Evolutionary conservation across 768 basidiomycete genomes (phyloP), one percentile per base, ranked within the genome.

Genomic region (Russula lepida): DNA sequence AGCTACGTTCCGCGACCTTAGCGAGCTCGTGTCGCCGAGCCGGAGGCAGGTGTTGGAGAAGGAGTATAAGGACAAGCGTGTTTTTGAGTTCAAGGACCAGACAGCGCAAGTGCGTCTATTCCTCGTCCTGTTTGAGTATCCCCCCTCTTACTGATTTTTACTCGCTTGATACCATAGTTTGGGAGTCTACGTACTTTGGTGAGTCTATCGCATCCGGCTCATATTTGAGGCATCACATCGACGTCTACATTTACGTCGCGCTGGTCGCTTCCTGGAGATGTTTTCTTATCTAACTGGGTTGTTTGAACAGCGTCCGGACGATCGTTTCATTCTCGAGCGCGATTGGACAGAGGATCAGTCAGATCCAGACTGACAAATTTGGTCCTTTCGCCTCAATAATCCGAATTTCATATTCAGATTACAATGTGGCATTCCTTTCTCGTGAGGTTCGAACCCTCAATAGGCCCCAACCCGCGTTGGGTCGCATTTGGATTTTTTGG

Each of bases 161-260:
- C 43, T 21, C 21, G 43, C 2, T 43, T 59, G 6, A 11, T 47
- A 23, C 6, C 23, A 19, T 43, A 61, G 60, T 25, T 56, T 4
- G 60, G 55, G 27, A 51, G 60, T 7, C 19, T 61, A 12, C 48
- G 27, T 4, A 25, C 39, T 28, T 35, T 61, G 55, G 60, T 61
- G 12, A 56, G 60, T 56, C 9, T 15, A 7, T 17, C 12, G 23
- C 12, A 21, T 44, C n/a, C n/a, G 21, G n/a, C 8, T 33, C 6
- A 7, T 30, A 11, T 9, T 8, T 19, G 7, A 43, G 17, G 47
- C 27, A 27, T 12, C 39, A 39, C 17, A 17, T 19, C 37, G 15
- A 39, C n/a, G n/a, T n/a, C n/a, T n/a, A n/a, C 17, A 17, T 39
- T 6, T 17, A n/a, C n/a, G 23, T 11, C 27, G 39, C 9, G 27